Base-by-base conservation (phyloP, 2,329 filamentous ascomycete species). In the Colletotrichum australisinense region DNA sequence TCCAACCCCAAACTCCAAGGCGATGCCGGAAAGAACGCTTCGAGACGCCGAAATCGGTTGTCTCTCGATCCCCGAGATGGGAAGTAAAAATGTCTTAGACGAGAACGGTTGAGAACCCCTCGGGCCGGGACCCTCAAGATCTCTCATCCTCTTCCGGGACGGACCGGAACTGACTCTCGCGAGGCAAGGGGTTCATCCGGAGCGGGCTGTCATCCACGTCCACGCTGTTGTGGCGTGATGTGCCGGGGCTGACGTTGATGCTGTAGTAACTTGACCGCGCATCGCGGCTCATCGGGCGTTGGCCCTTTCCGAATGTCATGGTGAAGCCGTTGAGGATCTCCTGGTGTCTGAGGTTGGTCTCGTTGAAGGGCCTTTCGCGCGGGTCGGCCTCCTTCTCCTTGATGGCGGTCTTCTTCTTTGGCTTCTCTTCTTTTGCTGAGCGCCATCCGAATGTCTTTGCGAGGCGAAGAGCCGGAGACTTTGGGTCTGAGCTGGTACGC, bases 281-380 rank as follows among this genome's bases (percentile, higher is more conserved):
- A 49, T 73, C 72, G 12, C 63, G 69, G 19, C 70, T 58, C 8
- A 62, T 57, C 16, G 42, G 62, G 32, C 65, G 67, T 24, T 52
- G 56, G 26, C 67, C 59, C 52, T 71, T 73, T 52, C 86, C 86
- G 75, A 88, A 88, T 12, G 82, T 84, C 78, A 86, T 84, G 69
- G 81, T 84, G 80, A 86, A 88, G 69, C 83, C 79, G 71, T 81
- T 81, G 49, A 88, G 81, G 78, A 86, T 81, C 79, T 87, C 83
- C 77, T 87, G 86, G 76, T 88, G 84, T 67, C 81, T 80, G 22
- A 87, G 80, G 78, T 87, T 87, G 65, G 84, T 81, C 69, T 83
- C 80, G 9, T 84, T 86, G 63, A 87, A 80, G 30, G 84, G 84
- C 76, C 83, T 81, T 78, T 87, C 84, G 79, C 84, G 83, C 7